Conservation (phyloP, 2,329 filamentous ascomycete genomes). For the Paecilomyces sp. region DNA sequence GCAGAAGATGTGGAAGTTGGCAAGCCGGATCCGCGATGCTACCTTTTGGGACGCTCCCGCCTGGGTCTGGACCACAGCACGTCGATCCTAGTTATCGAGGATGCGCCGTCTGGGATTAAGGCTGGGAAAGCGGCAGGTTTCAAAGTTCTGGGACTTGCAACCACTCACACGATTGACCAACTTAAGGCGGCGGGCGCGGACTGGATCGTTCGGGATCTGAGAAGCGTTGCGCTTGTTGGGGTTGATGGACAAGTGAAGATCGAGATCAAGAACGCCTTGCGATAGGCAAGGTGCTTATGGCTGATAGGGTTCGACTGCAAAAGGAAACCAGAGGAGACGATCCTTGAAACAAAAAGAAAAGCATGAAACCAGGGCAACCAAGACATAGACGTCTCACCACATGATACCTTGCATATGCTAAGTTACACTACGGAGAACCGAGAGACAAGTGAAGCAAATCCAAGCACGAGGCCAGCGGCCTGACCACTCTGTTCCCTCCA, state of each 20-base stretch:
- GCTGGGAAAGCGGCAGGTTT: slow-evolving; percentile 82
- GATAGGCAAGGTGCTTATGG: slow-evolving; percentile 14
- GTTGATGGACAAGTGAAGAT: slow-evolving; percentile 54
- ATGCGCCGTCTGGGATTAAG: slow-evolving; percentile 76
- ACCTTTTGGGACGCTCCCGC: slow-evolving; percentile 58
- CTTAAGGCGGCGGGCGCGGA: slow-evolving; percentile 71
- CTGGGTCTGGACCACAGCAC: slow-evolving; percentile 45
- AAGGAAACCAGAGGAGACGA: background rate
- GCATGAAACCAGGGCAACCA: background rate
- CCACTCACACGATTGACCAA: slow-evolving; percentile 70
- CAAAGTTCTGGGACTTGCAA: slow-evolving; percentile 75
- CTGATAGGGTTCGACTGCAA: background rate
- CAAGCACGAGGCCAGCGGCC: background rate
- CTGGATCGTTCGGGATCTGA: slow-evolving; percentile 76
- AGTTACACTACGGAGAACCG: background rate
- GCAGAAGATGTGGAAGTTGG: slow-evolving; percentile 69
- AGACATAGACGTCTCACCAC: background rate
- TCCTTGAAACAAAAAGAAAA: background rate
- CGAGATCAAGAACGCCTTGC: slow-evolving; percentile 56
- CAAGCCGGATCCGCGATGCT: slow-evolving; percentile 72
- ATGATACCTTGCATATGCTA: slow-evolving; percentile 2
- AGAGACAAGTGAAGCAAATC: background rate
- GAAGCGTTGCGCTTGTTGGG: slow-evolving; percentile 59
- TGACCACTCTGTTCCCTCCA: background rate
- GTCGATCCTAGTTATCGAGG: slow-evolving; percentile 71